Evolutionary conservation across 345 rosid genomes (phyloP).

Genomic region (Acer campestre): DNA sequence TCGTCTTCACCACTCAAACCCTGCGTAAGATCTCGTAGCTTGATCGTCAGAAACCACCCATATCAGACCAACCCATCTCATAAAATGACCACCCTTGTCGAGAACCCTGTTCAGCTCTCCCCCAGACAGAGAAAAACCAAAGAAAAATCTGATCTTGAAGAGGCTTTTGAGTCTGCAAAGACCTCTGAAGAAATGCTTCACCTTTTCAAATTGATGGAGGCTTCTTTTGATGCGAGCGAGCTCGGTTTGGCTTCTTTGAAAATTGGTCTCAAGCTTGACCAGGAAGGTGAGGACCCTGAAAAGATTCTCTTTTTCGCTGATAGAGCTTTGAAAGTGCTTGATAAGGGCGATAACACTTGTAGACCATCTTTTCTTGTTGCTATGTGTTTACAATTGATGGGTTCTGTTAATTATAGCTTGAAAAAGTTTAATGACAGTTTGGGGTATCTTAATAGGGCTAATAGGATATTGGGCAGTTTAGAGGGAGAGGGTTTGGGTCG

Average conservation of each 20-base stretch:
- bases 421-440: slow-evolving; percentile 80
- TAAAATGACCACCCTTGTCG: slow-evolving; percentile 54
- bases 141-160: slow-evolving; percentile 73
- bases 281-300: slow-evolving; percentile 80
- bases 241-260: slow-evolving; percentile 79
- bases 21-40: slow-evolving; percentile 42
- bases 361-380: slow-evolving; percentile 59
- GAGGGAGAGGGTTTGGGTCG: slow-evolving; percentile 49
- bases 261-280: slow-evolving; percentile 85
- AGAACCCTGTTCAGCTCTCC: slow-evolving; percentile 45
- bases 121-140: slow-evolving; percentile 56
- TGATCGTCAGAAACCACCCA: slow-evolving; percentile 30
- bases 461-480: slow-evolving; percentile 59
- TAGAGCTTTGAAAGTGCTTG: slow-evolving; percentile 70
- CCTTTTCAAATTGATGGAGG: slow-evolving; percentile 76
- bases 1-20: slow-evolving; percentile 34
- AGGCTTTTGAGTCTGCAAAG: slow-evolving; percentile 78
- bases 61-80: slow-evolving; percentile 48
- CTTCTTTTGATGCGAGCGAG: slow-evolving; percentile 63
- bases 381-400: slow-evolving; percentile 79
- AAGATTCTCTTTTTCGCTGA: slow-evolving; percentile 61
- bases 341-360: slow-evolving; percentile 32
- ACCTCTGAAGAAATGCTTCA: slow-evolving; percentile 75
- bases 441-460: slow-evolving; percentile 79
- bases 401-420: slow-evolving; percentile 64